Evolutionary conservation across 768 basidiomycete genomes (phyloP), one percentile per base, ranked within the genome.

Genomic region (Rubroboletus satanas): DNA sequence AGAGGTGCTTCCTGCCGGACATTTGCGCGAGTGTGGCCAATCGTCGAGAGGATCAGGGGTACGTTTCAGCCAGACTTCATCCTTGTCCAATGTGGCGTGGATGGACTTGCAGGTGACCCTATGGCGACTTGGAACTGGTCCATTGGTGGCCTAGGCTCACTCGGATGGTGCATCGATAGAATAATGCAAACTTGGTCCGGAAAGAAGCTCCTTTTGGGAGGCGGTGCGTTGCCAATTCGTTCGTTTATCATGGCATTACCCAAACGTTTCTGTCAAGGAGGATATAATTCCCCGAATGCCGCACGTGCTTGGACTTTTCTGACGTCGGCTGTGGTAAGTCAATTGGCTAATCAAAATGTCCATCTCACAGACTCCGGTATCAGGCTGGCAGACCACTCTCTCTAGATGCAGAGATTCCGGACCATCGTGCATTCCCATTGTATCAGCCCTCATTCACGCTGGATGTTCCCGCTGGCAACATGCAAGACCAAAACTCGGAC

Each of bases 221-320:
- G 90, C 52, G 90, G 89, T 83, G 60, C 46, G 70, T 57, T 57
- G 7, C 35, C 32, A 4, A 21, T 5, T 51, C 21, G 26, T 58
- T 52, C 15, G 36, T 18, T 55, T 55, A 35, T 17, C 29, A 57
- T 39, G 29, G 26, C 23, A 17, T 37, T 10, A 3, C 33, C 29
- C 28, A 38, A 54, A 35, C 7, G 62, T 67, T 21, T 21, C 53
- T 12, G 66, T 43, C 56, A 70, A 80, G 92, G 93, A 17, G 95
- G 95, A 0, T 97, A 98, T 66, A 77, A 89, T 61, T 81, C 83
- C 5, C 74, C 90, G 2, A 95, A 95, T 61, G 85, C 85, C 1
- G 93, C 94, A 0, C 80, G 93, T 12, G 90, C 90, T 0, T 97
- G 93, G 92, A 77, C 90, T 1, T 84, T 84, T 62, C 71, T 94